Conservation (phyloP, 495 filamentous ascomycete genomes). For the Xylaria nigripes region DNA sequence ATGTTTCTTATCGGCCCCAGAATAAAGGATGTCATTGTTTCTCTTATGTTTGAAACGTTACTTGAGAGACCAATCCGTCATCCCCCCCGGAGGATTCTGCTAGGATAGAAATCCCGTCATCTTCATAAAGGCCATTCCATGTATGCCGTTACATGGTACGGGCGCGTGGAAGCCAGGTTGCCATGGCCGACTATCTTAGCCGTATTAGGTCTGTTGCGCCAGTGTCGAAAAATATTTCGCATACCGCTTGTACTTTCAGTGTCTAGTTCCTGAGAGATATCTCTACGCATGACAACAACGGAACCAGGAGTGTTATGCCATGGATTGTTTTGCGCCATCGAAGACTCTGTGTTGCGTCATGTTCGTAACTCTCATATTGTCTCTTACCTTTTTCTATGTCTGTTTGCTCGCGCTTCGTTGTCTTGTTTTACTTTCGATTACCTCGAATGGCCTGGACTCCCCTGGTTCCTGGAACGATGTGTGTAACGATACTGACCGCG, state of each 20-base stretch:
- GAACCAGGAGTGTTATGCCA: neutral
- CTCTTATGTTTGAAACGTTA: neutral
- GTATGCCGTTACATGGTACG: neutral
- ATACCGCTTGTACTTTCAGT: neutral
- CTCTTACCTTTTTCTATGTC: neutral
- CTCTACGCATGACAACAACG: neutral
- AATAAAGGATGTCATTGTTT: neutral
- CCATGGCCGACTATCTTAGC: neutral
- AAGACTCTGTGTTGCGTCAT: neutral
- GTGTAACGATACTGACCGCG: neutral
- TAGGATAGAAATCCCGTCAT: neutral
- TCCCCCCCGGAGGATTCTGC: neutral
- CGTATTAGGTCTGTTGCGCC: neutral
- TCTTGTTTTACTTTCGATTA: neutral
- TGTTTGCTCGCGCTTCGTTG: neutral
- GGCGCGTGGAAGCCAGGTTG: neutral
- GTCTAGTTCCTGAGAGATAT: neutral
- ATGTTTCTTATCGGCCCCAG: neutral
- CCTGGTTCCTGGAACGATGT: neutral
- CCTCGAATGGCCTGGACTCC: neutral
- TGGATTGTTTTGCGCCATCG: neutral
- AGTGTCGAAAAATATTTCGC: neutral
- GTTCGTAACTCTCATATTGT: conserved; percentile 2
- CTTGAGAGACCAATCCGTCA: neutral
- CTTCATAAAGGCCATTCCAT: neutral